These are phyloP conservation scores for Alternaria arborescens DNA, from an alignment of 2,329 filamentous ascomycete species.

Conservation along the genomic window DNA sequence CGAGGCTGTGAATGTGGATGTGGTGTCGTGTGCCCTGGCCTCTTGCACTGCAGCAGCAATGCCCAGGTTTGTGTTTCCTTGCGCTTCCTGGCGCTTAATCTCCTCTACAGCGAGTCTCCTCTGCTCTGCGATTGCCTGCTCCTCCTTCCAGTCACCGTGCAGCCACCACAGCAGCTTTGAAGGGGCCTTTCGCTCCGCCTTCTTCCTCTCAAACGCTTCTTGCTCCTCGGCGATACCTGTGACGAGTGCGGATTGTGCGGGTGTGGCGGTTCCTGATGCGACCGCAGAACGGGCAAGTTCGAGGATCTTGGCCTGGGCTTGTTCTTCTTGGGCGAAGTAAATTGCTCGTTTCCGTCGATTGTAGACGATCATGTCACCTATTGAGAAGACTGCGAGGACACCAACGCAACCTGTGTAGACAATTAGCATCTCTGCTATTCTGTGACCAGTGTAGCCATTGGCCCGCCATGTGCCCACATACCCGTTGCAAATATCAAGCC, in stretches of 20 bases:
- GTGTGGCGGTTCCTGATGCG: slow-evolving; percentile 54
- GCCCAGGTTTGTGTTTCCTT: slow-evolving; percentile 29
- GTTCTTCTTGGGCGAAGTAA: slow-evolving; percentile 65
- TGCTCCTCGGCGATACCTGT: slow-evolving; percentile 69
- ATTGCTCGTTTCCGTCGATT: slow-evolving; percentile 71
- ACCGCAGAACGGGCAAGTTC: slow-evolving; percentile 56
- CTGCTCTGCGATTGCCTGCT: slow-evolving; percentile 47
- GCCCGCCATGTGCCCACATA: slow-evolving; percentile 44
- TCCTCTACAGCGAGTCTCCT: slow-evolving; percentile 44
- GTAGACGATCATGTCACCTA: slow-evolving; percentile 72
- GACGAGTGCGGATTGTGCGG: slow-evolving; percentile 62
- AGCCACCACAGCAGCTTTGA: slow-evolving; percentile 48
- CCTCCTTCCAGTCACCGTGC: slow-evolving; percentile 51
- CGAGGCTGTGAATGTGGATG: slow-evolving; percentile 15
- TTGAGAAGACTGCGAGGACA: slow-evolving; percentile 69
- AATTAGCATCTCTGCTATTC: slow-evolving; percentile 16
- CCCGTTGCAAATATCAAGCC: slow-evolving; percentile 69
- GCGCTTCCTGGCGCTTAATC: slow-evolving; percentile 39
- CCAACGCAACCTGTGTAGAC: slow-evolving; percentile 62
- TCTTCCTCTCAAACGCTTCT: slow-evolving; percentile 55
- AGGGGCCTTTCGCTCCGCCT: slow-evolving; percentile 41
- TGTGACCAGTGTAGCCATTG: slow-evolving; percentile 18
- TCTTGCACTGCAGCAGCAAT: slow-evolving; percentile 47
- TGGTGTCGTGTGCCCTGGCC: slow-evolving; percentile 34
- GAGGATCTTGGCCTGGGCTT: slow-evolving; percentile 54